phyloP scores from a whole-genome alignment of 352 stramenopile species.

The Phytopythium delawarense region DNA sequence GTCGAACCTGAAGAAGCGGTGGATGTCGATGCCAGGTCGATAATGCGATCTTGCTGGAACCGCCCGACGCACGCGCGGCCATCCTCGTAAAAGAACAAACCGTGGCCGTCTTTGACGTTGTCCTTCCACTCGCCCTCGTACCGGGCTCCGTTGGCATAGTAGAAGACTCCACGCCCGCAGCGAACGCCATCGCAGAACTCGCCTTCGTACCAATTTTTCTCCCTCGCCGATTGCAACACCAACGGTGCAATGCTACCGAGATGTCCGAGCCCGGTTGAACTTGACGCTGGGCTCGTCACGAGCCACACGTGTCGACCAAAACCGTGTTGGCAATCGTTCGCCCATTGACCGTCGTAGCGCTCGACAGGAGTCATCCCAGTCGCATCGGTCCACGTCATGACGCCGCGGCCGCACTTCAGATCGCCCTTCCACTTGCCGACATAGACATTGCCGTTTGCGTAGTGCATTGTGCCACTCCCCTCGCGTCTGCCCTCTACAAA shows the following conservation, averaged over 20 bases:
- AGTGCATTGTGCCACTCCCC: slow-evolving; percentile 61
- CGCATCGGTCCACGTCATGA: slow-evolving; percentile 67
- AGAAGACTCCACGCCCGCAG: slow-evolving; percentile 70
- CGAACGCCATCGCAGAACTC: slow-evolving; percentile 60
- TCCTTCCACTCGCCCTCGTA: slow-evolving; percentile 83
- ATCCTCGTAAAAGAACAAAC: slow-evolving; percentile 72
- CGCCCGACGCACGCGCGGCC: slow-evolving; percentile 47
- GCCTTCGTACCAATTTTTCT: slow-evolving; percentile 87
- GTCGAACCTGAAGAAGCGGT: background rate
- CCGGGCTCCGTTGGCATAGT: slow-evolving; percentile 81
- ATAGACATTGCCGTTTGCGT: slow-evolving; percentile 62
- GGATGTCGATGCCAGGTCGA: slow-evolving; percentile 14
- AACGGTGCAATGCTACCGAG: background rate
- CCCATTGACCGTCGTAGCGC: slow-evolving; percentile 76
- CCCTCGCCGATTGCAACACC: slow-evolving; percentile 13
- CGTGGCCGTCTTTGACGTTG: slow-evolving; percentile 74
- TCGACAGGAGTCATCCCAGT: slow-evolving; percentile 23
- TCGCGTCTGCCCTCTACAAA: slow-evolving; percentile 49
- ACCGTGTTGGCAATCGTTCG: slow-evolving; percentile 67
- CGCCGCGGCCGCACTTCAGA: slow-evolving; percentile 63
- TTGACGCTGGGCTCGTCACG: background rate
- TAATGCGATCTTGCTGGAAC: slow-evolving; percentile 42
- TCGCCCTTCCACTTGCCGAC: slow-evolving; percentile 66
- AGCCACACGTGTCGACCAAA: slow-evolving; percentile 81
- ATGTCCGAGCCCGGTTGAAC: background rate